These are phyloP conservation scores for Aspergillus tamarii DNA, from an alignment of 2,329 filamentous ascomycete species.

Conservation along the genomic window DNA sequence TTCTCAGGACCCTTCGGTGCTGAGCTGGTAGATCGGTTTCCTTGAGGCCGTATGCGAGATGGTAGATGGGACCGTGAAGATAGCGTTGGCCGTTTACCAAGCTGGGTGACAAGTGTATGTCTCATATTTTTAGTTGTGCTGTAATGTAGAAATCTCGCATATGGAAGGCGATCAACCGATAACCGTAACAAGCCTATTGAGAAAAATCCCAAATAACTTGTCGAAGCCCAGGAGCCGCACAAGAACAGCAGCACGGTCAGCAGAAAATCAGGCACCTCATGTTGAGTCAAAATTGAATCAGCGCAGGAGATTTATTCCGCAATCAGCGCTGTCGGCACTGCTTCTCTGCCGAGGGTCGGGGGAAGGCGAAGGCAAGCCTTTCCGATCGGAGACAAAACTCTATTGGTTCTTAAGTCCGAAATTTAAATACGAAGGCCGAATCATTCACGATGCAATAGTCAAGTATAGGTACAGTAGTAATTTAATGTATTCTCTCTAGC, in stretches of 20 bases:
- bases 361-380: background rate
- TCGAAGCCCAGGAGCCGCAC: background rate
- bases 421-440: background rate
- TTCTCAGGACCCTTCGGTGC: constrained; percentile 8
- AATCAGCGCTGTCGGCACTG: background rate
- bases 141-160: background rate
- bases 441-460: background rate
- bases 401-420: background rate
- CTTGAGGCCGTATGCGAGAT: constrained; percentile 15
- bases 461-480: constrained; percentile 1
- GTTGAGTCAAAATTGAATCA: background rate
- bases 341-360: constrained; percentile 5
- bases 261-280: background rate
- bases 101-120: constrained; percentile 10
- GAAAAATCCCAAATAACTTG: background rate
- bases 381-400: constrained; percentile 1
- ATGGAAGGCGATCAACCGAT: background rate
- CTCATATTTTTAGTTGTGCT: constrained; percentile 15
- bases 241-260: background rate
- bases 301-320: constrained; percentile 9
- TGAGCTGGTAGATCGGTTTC: constrained; percentile 18
- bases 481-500: background rate
- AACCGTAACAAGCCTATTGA: background rate
- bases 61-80: constrained; percentile 10
- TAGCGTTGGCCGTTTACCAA: constrained; percentile 18